Evolutionary conservation across 495 filamentous ascomycete genomes (phyloP), one percentile per base, ranked within the genome.

Genomic region (Penicillium diatomitis): DNA sequence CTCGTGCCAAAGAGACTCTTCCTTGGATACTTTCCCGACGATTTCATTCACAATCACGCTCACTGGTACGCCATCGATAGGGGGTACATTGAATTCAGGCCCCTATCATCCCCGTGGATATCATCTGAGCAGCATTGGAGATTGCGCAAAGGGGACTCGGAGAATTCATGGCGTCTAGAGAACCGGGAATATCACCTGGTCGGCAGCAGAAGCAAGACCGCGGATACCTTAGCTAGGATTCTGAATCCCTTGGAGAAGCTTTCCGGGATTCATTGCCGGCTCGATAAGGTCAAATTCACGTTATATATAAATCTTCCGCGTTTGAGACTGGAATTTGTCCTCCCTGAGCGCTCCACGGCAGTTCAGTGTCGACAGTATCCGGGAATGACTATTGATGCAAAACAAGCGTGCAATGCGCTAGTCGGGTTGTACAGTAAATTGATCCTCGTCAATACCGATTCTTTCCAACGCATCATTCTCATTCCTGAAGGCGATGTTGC

Each of bases 391-490:
- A 57, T 87, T 4, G 80, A 82, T 55, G 31, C 42, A 2, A 40
- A 63, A 29, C 84, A 85, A 52, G 60, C 55, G 0, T 49, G 82
- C 4, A 74, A 66, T 0, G 73, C 77, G 0, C 54, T 86, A 5
- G 51, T 71, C 50, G 81, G 83, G 0, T 67, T 87, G 7, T 12
- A 46, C 1, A 80, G 66, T 51, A 79, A 70, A 42, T 67, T 86
- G 5, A 58, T 84, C 11, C 62, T 85, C 1, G 6, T 11, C 0
- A 54, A 56, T 12, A 52, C 65, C 11, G 38, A 60, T 20, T 32
- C 39, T 1, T 1, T 37, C 0, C 34, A 57, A 6, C 72, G 74
- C n/a, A 53, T 63, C 9, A 57, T 81, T 6, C 54, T 86, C 4
- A 62, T 86, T 1, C 80, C 78, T 0, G 61, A 76, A 32, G 79